phyloP scores from a whole-genome alignment of 2,329 filamentous ascomycete species.

The Ilyonectria sp. region DNA sequence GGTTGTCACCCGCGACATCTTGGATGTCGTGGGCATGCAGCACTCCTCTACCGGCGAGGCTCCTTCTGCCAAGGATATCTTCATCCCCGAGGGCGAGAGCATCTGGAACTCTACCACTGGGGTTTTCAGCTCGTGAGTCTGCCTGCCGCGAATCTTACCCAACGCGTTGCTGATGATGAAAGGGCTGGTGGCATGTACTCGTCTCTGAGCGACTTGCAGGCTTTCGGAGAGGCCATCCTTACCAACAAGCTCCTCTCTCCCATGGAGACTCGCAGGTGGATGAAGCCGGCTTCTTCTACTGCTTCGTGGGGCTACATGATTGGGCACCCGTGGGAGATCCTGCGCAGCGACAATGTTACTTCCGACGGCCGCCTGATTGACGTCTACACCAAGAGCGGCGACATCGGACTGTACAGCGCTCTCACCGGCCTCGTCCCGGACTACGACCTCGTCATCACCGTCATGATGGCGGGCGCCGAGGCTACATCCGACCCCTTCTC shows the following conservation, averaged over 20 bases:
- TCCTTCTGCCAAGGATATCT: constrained; percentile 51
- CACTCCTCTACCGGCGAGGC: constrained; percentile 55
- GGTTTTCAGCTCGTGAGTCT: constrained; percentile 53
- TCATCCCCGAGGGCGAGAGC: constrained; percentile 53
- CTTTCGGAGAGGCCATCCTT: constrained; percentile 60
- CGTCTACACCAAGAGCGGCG: constrained; percentile 63
- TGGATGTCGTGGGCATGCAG: constrained; percentile 59
- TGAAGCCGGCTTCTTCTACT: constrained; percentile 59
- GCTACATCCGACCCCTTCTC: constrained; percentile 29
- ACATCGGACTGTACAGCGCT: constrained; percentile 59
- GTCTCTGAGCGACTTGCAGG: constrained; percentile 58
- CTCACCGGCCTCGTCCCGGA: constrained; percentile 61
- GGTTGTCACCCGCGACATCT: constrained; percentile 57
- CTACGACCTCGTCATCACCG: constrained; percentile 60
- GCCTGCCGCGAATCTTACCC: fast-evolving
- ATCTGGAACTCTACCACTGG: constrained; percentile 54
- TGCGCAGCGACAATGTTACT: constrained; percentile 55
- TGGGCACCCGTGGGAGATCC: constrained; percentile 65
- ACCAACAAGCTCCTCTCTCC: constrained; percentile 58
- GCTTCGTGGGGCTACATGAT: constrained; percentile 55
- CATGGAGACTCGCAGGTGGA: constrained; percentile 59
- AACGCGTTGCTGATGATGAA: not conserved
- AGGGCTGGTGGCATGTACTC: constrained; percentile 60
- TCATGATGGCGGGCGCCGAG: constrained; percentile 56
- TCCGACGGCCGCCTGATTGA: constrained; percentile 59